phyloP scores from a whole-genome alignment of 345 rosid species.

The Syzygium oleosum region DNA sequence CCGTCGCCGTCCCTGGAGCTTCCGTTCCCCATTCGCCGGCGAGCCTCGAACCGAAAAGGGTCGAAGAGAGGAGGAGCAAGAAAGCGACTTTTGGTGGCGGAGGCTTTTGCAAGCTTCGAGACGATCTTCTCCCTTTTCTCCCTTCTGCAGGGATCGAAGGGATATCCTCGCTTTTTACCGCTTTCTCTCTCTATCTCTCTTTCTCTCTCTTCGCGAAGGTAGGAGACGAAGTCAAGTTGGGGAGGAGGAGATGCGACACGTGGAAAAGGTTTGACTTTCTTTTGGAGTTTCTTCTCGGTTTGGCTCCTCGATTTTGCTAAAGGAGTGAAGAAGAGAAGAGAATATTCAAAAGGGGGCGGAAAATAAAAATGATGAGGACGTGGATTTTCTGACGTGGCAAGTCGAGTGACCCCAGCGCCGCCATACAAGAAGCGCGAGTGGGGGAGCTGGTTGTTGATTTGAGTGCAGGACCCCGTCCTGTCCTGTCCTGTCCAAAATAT shows the following conservation, averaged over 20 bases:
- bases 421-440: not conserved
- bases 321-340: not conserved
- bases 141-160: not conserved
- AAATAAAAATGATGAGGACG: not conserved
- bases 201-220: not conserved
- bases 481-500: not conserved
- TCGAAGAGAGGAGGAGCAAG: not conserved
- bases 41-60: not conserved
- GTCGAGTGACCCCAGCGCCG: not conserved
- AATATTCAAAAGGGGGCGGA: not conserved
- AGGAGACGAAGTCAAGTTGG: not conserved
- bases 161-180: not conserved
- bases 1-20: conserved; percentile 6
- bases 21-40: conserved; percentile 17
- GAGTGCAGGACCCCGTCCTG: not conserved
- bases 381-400: not conserved
- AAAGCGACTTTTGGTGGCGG: not conserved
- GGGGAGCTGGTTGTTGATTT: not conserved
- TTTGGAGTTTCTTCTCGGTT: not conserved
- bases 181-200: not conserved
- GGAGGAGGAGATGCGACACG: not conserved
- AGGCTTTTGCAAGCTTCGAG: not conserved
- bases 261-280: not conserved
- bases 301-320: not conserved
- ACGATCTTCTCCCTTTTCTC: not conserved